Evolutionary conservation across 2,329 filamentous ascomycete genomes (phyloP).

Genomic region (Stagonosporopsis cucurbitacearum): DNA sequence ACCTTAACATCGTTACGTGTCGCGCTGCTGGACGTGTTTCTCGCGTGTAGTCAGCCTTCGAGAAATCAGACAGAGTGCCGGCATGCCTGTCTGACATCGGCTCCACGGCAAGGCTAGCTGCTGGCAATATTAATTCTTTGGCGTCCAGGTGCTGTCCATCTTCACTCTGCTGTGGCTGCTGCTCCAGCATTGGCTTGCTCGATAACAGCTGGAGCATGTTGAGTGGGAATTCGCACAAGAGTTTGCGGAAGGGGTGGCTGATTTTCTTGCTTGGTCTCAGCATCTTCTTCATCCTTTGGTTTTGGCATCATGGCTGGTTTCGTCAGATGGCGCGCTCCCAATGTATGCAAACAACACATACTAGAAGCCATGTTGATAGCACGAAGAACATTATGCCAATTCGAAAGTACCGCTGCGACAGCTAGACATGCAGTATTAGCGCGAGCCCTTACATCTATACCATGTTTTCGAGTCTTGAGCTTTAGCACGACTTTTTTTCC

Average conservation of each 20-base stretch:
- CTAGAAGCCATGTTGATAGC: conserved; percentile 87
- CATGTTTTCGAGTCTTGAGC: not conserved
- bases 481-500: not conserved
- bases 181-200: conserved; percentile 43
- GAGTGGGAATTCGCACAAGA: conserved; percentile 82
- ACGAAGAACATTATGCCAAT: conserved; percentile 86
- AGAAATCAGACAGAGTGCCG: not conserved
- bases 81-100: not conserved
- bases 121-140: not conserved
- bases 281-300: conserved; percentile 56
- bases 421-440: conserved; percentile 55
- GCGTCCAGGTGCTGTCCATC: too few relatives aligned
- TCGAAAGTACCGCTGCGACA: conserved; percentile 82
- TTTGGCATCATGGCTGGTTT: conserved; percentile 71
- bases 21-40: not conserved
- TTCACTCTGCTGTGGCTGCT: conserved; percentile 23
- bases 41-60: not conserved
- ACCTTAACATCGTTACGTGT: not conserved
- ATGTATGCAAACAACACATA: conserved; percentile 54
- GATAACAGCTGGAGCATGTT: conserved; percentile 60
- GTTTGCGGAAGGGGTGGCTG: conserved; percentile 74
- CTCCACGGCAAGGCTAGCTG: not conserved
- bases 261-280: conserved; percentile 50
- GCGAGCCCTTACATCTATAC: not conserved
- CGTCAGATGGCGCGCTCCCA: conserved; percentile 21